Percentiles rank a stretch among this genome's conserved stretches.
Evolutionary conservation across 1,284 basidiomycete species (phyloP).

Genomic region (Amylostereum areolatum): DNA sequence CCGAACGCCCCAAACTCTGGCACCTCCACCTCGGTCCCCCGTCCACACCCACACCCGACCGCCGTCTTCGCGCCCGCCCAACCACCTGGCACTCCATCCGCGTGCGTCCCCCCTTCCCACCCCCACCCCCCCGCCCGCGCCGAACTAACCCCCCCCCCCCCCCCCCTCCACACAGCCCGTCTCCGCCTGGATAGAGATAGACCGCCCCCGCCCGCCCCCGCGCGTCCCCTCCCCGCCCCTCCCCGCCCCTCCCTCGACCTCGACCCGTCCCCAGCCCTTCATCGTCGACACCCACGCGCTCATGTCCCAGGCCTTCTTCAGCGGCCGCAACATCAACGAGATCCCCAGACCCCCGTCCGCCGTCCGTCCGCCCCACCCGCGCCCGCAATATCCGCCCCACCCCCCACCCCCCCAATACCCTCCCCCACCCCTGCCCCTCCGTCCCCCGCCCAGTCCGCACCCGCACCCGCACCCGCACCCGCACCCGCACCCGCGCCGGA

Average conservation of each 20-base stretch:
- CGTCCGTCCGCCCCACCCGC: neutral
- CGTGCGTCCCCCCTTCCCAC: neutral
- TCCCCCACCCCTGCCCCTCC: no score
- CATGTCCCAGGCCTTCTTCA: slow-evolving; percentile 8
- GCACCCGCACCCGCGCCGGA: no score
- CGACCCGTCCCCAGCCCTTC: neutral
- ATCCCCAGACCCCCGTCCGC: neutral
- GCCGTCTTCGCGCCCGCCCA: neutral
- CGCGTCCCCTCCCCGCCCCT: neutral
- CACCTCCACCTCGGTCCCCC: neutral
- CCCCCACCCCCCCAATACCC: neutral
- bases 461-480: no score
- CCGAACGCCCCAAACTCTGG: neutral
- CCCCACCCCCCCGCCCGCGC: neutral
- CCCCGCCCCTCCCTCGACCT: neutral
- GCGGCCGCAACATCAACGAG: neutral
- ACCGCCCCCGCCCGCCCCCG: neutral
- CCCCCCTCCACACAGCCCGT: slow-evolving; percentile 4
- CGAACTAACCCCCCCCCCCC: neutral
- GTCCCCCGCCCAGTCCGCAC: no score
- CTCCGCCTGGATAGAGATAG: slow-evolving; percentile 2
- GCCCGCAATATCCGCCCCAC: neutral
- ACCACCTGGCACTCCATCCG: neutral
- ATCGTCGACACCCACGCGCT: neutral
- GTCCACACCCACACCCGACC: neutral